Percentiles rank a stretch among this genome's conserved stretches.
Evolutionary conservation across 768 basidiomycete genomes (phyloP).

Genomic region (Termitomyces sp.): DNA sequence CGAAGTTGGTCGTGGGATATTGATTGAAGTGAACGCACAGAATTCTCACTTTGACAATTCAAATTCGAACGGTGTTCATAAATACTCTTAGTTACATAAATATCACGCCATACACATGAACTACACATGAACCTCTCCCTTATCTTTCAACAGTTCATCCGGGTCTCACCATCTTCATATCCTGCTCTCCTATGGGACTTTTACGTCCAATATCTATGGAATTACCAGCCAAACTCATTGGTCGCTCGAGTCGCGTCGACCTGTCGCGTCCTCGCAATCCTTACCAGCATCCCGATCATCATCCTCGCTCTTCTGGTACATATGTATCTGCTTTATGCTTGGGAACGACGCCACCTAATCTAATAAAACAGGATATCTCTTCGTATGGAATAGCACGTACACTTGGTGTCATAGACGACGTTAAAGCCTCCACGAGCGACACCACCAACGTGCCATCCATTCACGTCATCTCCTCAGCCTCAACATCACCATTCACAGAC

Average conservation of each 20-base stretch:
- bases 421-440: constrained; percentile 70
- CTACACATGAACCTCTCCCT: constrained; percentile 27
- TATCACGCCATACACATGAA: background rate
- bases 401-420: constrained; percentile 69
- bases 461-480: constrained; percentile 22
- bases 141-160: constrained; percentile 21
- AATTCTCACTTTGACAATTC: too few relatives aligned
- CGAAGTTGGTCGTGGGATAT: background rate
- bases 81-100: background rate
- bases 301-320: constrained; percentile 49
- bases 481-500: constrained; percentile 20
- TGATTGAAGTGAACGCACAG: background rate
- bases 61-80: too few relatives aligned
- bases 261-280: constrained; percentile 60
- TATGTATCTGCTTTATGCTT: constrained; percentile 4
- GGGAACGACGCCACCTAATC: constrained; percentile 7
- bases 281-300: constrained; percentile 59
- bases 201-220: constrained; percentile 60
- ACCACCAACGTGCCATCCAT: constrained; percentile 30
- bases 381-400: constrained; percentile 83
- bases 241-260: constrained; percentile 57
- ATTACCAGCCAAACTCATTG: constrained; percentile 61
- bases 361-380: constrained; percentile 55
- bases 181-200: constrained; percentile 47
- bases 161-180: constrained; percentile 27